Percentiles rank a stretch among this genome's conserved stretches.
Evolutionary conservation across 78 protist species (phyloP).

Genomic region (Chrysochromulina parva): DNA sequence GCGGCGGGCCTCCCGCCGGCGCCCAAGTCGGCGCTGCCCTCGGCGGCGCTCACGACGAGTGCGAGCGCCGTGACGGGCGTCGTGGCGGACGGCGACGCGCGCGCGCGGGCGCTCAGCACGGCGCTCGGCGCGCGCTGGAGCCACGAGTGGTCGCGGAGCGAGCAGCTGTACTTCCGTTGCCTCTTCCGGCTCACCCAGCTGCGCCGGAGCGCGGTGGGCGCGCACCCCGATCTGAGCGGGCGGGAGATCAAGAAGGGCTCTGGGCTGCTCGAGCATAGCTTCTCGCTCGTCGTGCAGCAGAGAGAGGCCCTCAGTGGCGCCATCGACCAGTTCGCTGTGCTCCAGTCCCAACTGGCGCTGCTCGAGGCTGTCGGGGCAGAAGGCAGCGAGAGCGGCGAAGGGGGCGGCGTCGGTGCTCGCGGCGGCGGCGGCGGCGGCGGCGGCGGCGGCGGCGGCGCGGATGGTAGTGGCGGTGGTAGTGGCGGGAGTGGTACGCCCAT

Average conservation of each 20-base stretch:
- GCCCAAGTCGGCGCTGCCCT: too few species aligned
- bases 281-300: neutral
- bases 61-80: too few species aligned
- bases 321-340: neutral
- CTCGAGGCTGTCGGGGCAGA: neutral
- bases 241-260: neutral
- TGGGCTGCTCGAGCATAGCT: conserved; percentile 30
- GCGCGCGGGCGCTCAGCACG: too few species aligned
- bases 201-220: neutral
- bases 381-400: neutral
- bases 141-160: neutral
- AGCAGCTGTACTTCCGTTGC: conserved; percentile 15
- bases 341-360: neutral
- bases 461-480: too few species aligned
- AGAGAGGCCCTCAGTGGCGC: neutral
- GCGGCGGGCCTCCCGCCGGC: too few species aligned
- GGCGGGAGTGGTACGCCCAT: too few species aligned
- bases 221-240: conserved; percentile 19
- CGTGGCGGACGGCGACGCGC: too few species aligned
- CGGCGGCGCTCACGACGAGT: too few species aligned
- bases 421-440: neutral
- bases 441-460: too few species aligned
- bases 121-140: neutral
- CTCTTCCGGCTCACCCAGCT: neutral
- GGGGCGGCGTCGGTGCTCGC: neutral